These are phyloP conservation scores for Hymenochaete sp. DNA, from an alignment of 1,284 basidiomycete species.

Conservation along the genomic window DNA sequence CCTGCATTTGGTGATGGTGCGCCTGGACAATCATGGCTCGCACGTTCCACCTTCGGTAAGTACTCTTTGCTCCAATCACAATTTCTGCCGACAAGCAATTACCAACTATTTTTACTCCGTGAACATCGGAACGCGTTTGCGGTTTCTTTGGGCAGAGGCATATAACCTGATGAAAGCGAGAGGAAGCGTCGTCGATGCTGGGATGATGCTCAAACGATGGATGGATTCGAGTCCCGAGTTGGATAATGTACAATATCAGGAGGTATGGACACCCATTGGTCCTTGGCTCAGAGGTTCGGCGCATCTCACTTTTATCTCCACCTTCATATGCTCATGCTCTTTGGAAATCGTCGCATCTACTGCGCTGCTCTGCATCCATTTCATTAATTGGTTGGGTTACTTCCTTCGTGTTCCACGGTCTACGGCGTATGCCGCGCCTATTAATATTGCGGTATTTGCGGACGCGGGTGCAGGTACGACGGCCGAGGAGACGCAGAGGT, in stretches of 20 bases:
- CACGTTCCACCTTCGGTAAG: conserved; percentile 17
- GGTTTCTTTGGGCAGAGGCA: conserved; percentile 12
- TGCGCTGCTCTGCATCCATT: background rate
- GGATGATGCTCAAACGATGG: conserved; percentile 10
- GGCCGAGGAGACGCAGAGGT: conserved; percentile 15
- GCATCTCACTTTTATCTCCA: background rate
- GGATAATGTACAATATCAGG: conserved; percentile 12
- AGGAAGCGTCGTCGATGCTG: conserved; percentile 13
- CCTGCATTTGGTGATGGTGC: conserved; percentile 16
- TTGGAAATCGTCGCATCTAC: background rate
- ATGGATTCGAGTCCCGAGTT: conserved; percentile 14
- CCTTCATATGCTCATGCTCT: background rate
- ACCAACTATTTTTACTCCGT: background rate
- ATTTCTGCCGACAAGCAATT: too few species aligned
- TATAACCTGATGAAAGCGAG: conserved; percentile 17
- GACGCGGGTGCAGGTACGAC: conserved; percentile 2
- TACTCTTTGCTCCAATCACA: too few species aligned
- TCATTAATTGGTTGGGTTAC: too few species aligned
- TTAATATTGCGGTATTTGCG: too few species aligned
- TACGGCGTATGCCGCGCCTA: too few species aligned
- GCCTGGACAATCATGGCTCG: conserved; percentile 17
- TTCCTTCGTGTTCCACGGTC: too few species aligned
- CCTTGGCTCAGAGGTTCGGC: conserved; percentile 19
- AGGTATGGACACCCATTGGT: conserved; percentile 18
- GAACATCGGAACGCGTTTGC: background rate